Percentiles rank a stretch among this genome's conserved stretches.
phyloP scores from a whole-genome alignment of 2,329 filamentous ascomycete genomes.

The Fusarium proliferatum region DNA sequence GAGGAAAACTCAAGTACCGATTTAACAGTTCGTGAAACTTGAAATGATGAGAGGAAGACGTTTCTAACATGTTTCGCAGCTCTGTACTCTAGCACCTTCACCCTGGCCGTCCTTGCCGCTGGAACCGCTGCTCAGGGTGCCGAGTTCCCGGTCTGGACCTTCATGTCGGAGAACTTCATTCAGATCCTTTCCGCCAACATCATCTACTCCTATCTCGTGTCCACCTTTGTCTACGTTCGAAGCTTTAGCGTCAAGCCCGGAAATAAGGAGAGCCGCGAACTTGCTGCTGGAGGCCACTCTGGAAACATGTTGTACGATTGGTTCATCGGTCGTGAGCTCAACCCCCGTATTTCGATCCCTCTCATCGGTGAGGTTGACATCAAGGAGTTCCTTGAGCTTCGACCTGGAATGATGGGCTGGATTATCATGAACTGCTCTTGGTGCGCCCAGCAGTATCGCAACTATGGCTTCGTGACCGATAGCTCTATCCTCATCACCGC shows the following conservation, averaged over 20 bases:
- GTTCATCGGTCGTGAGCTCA: constrained; percentile 96
- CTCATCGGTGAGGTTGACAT: constrained; percentile 88
- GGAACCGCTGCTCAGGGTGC: constrained; percentile 83
- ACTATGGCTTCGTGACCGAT: constrained; percentile 84
- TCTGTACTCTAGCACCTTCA: constrained; percentile 79
- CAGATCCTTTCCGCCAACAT: constrained; percentile 88
- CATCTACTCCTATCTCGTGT: constrained; percentile 76
- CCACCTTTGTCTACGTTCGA: constrained; percentile 81
- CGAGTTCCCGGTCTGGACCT: constrained; percentile 89
- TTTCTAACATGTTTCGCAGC: constrained; percentile 60
- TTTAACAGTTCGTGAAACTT: constrained; percentile 72
- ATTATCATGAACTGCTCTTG: constrained; percentile 86
- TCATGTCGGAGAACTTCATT: constrained; percentile 90
- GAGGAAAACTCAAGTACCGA: constrained; percentile 82
- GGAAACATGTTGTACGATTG: constrained; percentile 94
- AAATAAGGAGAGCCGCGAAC: constrained; percentile 77
- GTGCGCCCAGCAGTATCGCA: constrained; percentile 87
- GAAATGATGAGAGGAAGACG: constrained; percentile 21
- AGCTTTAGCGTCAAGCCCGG: constrained; percentile 85
- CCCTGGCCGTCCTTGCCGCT: constrained; percentile 75
- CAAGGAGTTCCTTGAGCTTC: constrained; percentile 88
- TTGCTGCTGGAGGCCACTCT: constrained; percentile 83
- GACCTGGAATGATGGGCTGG: constrained; percentile 93
- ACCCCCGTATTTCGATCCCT: constrained; percentile 83
- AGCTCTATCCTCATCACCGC: constrained; percentile 83